phyloP scores from a whole-genome alignment of 768 basidiomycete genomes.

The Macrolepiota dolichaula region DNA sequence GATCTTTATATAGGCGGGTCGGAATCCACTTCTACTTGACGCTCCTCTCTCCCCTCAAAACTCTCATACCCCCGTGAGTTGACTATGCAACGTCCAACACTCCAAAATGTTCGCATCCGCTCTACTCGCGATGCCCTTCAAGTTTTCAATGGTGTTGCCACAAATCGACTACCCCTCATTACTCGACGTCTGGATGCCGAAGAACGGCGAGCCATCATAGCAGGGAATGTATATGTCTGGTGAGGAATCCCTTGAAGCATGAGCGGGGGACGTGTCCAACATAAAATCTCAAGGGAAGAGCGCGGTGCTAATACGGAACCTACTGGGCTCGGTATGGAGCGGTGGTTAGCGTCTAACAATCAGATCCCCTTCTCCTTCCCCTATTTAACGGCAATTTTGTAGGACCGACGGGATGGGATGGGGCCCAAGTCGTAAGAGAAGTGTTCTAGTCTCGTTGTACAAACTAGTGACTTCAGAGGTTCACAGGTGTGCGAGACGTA shows the following conservation, averaged over 20 bases:
- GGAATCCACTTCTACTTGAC: slow-evolving; percentile 18
- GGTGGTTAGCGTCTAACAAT: slow-evolving; percentile 47
- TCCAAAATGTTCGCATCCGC: slow-evolving; percentile 72
- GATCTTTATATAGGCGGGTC: slow-evolving; percentile 5
- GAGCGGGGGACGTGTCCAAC: background rate
- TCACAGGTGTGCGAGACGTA: slow-evolving; percentile 51
- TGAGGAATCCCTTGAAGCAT: slow-evolving; percentile 18
- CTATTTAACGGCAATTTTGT: background rate
- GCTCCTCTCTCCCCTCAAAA: slow-evolving; percentile 5
- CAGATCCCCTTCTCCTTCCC: background rate
- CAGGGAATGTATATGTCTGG: slow-evolving; percentile 85
- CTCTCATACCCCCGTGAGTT: slow-evolving; percentile 14
- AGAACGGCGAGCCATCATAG: slow-evolving; percentile 67
- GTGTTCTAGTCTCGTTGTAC: background rate
- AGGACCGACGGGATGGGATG: slow-evolving; percentile 72
- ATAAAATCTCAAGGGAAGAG: slow-evolving; percentile 53
- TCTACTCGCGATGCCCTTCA: slow-evolving; percentile 78
- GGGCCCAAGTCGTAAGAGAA: slow-evolving; percentile 72
- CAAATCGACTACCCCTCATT: slow-evolving; percentile 66
- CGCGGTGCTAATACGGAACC: slow-evolving; percentile 79
- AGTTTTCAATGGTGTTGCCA: slow-evolving; percentile 76
- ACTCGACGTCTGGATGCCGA: slow-evolving; percentile 81
- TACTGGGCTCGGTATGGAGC: slow-evolving; percentile 83
- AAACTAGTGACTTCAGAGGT: slow-evolving; percentile 13
- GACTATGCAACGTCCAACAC: slow-evolving; percentile 71